Base-by-base conservation (phyloP, 768 basidiomycete species). In the Mycena venus region DNA sequence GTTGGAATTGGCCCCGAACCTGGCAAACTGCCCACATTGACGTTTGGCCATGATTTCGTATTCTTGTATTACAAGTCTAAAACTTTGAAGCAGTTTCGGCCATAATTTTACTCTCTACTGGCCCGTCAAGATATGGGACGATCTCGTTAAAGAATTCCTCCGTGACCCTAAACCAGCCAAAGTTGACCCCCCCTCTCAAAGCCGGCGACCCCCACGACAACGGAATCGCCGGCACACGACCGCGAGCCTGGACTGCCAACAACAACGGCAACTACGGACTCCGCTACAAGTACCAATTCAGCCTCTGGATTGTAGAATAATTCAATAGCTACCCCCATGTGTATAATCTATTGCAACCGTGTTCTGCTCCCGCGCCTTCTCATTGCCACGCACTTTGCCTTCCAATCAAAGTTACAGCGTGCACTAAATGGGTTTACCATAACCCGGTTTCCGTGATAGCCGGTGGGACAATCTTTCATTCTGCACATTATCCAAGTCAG, bases 31-130 rank as follows among this genome's bases (percentile, higher is more conserved):
- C 85, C 84, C 11, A 80, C 79, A n/a, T 58, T 82, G 23, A 74
- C 78, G 3, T 87, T 87, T 59, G 86, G 86, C 19, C 86, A 86
- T 70, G 78, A 81, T 68, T 87, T 85, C n/a, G n/a, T n/a, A n/a
- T n/a, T n/a, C n/a, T n/a, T n/a, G n/a, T n/a, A n/a, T n/a, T n/a
- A n/a, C n/a, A n/a, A n/a, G n/a, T n/a, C n/a, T n/a, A n/a, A n/a
- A n/a, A n/a, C n/a, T n/a, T n/a, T n/a, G n/a, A n/a, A n/a, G n/a
- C n/a, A n/a, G n/a, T n/a, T n/a, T 87, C 61, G 86, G 86, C 19
- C 86, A 86, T 70, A 79, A 81, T 68, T 87, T 85, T 82, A 82
- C 79, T 32, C 84, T 85, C 51, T 87, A 86, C 68, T 87, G 86
- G 53, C 77, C 83, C 23, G 78, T 79, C 10, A 49, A 82, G 38